phyloP scores from a whole-genome alignment of 148 eudicot genomes.

The Silene uniflora region DNA sequence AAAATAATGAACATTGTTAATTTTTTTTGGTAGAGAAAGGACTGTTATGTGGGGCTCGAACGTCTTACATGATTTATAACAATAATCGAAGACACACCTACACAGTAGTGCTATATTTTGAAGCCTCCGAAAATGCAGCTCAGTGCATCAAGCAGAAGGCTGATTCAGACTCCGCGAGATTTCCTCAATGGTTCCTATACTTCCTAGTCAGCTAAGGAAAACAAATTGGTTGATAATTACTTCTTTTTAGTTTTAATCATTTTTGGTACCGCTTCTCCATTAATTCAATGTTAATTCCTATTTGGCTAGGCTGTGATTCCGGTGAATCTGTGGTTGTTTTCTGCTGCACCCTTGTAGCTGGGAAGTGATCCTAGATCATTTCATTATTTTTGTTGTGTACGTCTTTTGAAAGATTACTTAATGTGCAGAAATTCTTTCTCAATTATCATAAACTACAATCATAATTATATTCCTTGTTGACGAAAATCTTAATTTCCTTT shows the following conservation, averaged over 20 bases:
- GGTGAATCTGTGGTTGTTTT: conserved; percentile 15
- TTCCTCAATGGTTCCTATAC: not conserved
- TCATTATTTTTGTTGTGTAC: conserved; percentile 38
- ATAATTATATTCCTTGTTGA: not conserved
- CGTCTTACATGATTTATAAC: conserved; percentile 34
- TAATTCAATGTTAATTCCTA: conserved; percentile 23
- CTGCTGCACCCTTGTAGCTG: conserved; percentile 29
- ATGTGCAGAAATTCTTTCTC: conserved; percentile 57
- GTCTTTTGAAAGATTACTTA: conserved; percentile 38
- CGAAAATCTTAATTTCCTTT: not conserved
- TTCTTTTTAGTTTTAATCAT: conserved; percentile 24
- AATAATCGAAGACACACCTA: conserved; percentile 35
- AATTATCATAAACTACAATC: conserved; percentile 25
- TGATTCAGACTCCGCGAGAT: conserved; percentile 18
- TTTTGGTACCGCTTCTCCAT: conserved; percentile 28
- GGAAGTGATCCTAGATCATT: conserved; percentile 29
- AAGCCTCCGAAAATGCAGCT: conserved; percentile 21
- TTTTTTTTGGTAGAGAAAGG: conserved; percentile 42
- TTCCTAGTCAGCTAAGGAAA: conserved; percentile 25
- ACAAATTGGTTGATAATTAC: conserved; percentile 18
- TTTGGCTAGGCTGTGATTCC: conserved; percentile 25
- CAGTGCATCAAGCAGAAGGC: conserved; percentile 26
- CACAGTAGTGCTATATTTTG: conserved; percentile 18
- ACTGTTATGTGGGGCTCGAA: conserved; percentile 31
- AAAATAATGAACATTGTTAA: conserved; percentile 38